Percentiles rank a stretch among this genome's conserved stretches.
Conservation (phyloP, 805 yeast genomes). For the Saturnispora sekii region DNA sequence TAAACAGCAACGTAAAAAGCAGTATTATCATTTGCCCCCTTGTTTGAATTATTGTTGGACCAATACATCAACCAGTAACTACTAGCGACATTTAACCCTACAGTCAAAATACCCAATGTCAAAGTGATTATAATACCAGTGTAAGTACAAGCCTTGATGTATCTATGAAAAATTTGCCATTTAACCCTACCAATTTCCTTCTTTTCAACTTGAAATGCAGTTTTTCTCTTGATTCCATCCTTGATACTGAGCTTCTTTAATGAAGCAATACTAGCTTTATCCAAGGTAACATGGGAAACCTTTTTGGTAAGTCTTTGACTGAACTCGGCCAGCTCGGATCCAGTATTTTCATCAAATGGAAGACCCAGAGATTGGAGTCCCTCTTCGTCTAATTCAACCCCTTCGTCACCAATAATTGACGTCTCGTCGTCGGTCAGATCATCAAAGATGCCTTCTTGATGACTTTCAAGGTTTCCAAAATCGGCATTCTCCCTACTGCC, state of each 20-base stretch:
- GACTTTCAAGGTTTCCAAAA: neutral
- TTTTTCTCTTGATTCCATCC: slow-evolving; percentile 22
- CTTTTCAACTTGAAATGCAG: slow-evolving; percentile 41
- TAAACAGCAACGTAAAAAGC: slow-evolving; percentile 42
- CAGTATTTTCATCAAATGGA: slow-evolving; percentile 12
- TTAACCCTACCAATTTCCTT: slow-evolving; percentile 55
- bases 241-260: slow-evolving; percentile 33
- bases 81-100: slow-evolving; percentile 29
- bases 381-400: slow-evolving; percentile 8
- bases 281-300: slow-evolving; percentile 24
- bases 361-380: slow-evolving; percentile 12
- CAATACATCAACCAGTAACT: slow-evolving; percentile 62
- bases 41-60: slow-evolving; percentile 45
- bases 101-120: slow-evolving; percentile 24
- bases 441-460: neutral
- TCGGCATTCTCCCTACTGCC: slow-evolving; percentile 17
- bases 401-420: slow-evolving; percentile 3
- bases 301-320: slow-evolving; percentile 7
- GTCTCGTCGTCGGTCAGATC: slow-evolving; percentile 4
- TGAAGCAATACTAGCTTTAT: slow-evolving; percentile 60
- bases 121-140: slow-evolving; percentile 36
- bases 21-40: slow-evolving; percentile 35
- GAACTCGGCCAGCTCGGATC: slow-evolving; percentile 13
- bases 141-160: slow-evolving; percentile 50
- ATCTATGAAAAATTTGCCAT: slow-evolving; percentile 40